These are phyloP conservation scores for Populus tomentosa DNA, from an alignment of 441 rosid species.

Conservation along the genomic window DNA sequence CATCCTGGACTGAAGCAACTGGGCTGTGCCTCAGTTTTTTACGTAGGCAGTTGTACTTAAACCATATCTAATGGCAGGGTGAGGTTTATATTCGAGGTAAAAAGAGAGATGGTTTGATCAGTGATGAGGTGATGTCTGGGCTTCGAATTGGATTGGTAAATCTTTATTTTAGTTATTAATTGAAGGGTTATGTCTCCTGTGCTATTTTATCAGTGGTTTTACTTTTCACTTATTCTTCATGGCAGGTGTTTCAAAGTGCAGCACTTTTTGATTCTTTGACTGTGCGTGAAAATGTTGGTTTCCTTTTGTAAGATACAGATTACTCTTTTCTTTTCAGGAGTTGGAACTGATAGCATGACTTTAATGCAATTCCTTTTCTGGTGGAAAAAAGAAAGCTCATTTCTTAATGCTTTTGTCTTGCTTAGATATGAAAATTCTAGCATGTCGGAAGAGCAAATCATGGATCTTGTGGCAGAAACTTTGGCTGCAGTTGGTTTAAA, in stretches of 20 bases:
- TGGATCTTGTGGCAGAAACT: conserved; percentile 76
- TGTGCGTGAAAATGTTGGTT: conserved; percentile 96
- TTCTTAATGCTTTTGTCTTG: conserved; percentile 17
- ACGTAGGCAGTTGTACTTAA: neutral
- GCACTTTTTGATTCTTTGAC: conserved; percentile 96
- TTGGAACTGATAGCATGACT: conserved; percentile 10
- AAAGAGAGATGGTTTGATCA: conserved; percentile 76
- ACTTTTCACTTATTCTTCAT: conserved; percentile 2
- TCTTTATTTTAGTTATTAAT: neutral
- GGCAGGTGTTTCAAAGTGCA: conserved; percentile 94
- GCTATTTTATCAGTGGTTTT: conserved; percentile 4
- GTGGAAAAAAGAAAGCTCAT: conserved; percentile 8
- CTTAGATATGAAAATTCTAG: conserved; percentile 75
- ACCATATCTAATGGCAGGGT: conserved; percentile 48
- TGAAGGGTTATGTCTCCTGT: conserved; percentile 1
- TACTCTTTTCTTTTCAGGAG: neutral
- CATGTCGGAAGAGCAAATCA: conserved; percentile 70
- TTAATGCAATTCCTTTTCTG: neutral
- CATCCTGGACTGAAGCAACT: neutral
- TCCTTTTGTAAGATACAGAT: conserved; percentile 74
- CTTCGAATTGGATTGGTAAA: conserved; percentile 91
- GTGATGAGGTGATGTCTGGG: conserved; percentile 80
- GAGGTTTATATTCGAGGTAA: conserved; percentile 84
- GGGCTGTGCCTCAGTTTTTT: neutral
- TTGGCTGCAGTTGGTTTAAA: conserved; percentile 92